Base-by-base conservation (phyloP, 1,139 yeast genomes). In the Blastobotrys niveus region DNA sequence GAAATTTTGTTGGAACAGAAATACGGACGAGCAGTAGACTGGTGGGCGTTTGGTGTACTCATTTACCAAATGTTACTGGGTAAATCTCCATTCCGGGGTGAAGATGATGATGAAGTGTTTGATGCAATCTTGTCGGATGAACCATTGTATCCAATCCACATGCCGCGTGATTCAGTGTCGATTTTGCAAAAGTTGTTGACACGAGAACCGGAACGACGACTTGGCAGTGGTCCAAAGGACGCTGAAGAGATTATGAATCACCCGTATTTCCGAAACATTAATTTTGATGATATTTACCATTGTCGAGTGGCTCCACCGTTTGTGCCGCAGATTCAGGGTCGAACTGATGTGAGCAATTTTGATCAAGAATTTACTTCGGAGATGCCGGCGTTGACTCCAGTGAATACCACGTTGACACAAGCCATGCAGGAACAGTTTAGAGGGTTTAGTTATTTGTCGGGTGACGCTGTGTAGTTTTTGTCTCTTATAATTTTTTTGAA, bases 31-130 rank as follows among this genome's bases (percentile, higher is more conserved):
- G 84, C 93, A 38, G 98, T 91, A 44, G 99, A 91, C 66, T 93
- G 98, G 98, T 91, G 98, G 98, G 97, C 98, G 0, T 87, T 89
- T 71, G 99, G 99, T 44, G 97, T 93, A 29, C 72, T 91, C 53
- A 71, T 93, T 51, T 91, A 89, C 67, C 98, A 91, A 66, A 91
- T 91, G 99, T 73, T 91, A 48, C 73, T 91, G 49, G 93, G 96
- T 44, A 95, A 91, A 66, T 86, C 96, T 3, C 99, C 99, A 36
- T 91, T 91, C 68, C 83, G 93, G 55, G 98, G 99, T 53, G 96
- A 89, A 54, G 98, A 91, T 63, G 98, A 93, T 61, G 97, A 93
- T 62, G 98, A 91, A 67, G 89, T 91, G 39, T 91, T 91, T 69
- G 93, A 89, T 65, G 96, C 98, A n/a, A 91, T 91, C 58, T 78